Percentiles rank a stretch among this genome's conserved stretches.
These are phyloP conservation scores for Epichloe elymi DNA, from an alignment of 2,329 filamentous ascomycete genomes.

Conservation along the genomic window DNA sequence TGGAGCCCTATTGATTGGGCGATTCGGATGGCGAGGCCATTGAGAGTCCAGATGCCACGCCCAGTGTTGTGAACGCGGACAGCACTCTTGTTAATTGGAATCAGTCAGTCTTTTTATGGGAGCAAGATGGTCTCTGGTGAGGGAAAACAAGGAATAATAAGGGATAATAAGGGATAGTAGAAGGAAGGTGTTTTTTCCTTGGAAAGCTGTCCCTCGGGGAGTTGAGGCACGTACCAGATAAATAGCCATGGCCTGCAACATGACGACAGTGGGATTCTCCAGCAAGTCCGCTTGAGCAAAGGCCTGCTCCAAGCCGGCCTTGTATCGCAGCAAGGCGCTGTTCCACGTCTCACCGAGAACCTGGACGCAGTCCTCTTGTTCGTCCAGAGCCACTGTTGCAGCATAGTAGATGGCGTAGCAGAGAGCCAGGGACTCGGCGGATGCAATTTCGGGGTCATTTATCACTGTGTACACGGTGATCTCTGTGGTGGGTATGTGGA, in stretches of 20 bases:
- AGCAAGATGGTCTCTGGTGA: too few species aligned
- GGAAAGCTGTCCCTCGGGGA: too few species aligned
- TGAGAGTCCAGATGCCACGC: constrained; percentile 25
- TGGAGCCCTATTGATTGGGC: constrained; percentile 41
- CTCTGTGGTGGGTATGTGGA: constrained; percentile 20
- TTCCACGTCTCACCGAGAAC: constrained; percentile 13
- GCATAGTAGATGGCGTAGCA: constrained; percentile 38
- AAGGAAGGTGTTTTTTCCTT: too few species aligned
- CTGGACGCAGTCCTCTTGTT: constrained; percentile 20
- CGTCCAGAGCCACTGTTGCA: constrained; percentile 26
- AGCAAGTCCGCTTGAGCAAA: constrained; percentile 26
- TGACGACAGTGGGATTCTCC: constrained; percentile 23
- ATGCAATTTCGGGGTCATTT: constrained; percentile 15
- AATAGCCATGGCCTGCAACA: constrained; percentile 23
- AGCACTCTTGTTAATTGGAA: neutral
- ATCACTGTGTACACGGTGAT: constrained; percentile 19
- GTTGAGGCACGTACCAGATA: constrained; percentile 20
- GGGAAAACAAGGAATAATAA: too few species aligned
- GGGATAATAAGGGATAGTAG: too few species aligned
- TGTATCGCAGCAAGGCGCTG: constrained; percentile 16
- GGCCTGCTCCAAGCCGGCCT: constrained; percentile 23
- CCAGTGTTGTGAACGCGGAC: constrained; percentile 21
- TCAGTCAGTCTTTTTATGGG: too few species aligned
- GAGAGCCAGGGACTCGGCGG: constrained; percentile 20
- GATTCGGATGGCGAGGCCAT: constrained; percentile 31